A percentile compares a stretch with the other conserved stretches of the same genome.
These are phyloP conservation scores for Alternaria ethzedia DNA, from an alignment of 2,329 filamentous ascomycete species.

Conservation along the genomic window DNA sequence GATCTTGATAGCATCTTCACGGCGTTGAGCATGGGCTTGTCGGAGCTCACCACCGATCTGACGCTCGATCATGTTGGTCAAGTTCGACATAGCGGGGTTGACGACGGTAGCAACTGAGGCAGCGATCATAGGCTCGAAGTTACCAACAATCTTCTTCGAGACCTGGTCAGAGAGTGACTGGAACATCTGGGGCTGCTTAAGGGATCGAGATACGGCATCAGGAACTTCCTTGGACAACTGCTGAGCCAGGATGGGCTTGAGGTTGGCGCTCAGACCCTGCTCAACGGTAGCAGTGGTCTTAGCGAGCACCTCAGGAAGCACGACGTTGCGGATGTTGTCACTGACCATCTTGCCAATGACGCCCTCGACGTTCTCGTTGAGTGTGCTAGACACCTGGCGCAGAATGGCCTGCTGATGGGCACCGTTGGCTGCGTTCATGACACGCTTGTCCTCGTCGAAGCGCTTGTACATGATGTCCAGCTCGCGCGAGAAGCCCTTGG, in stretches of 20 bases:
- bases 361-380: slow-evolving; percentile 75
- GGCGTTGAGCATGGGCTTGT: slow-evolving; percentile 59
- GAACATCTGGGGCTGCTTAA: slow-evolving; percentile 77
- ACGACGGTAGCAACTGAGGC: slow-evolving; percentile 64
- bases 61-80: slow-evolving; percentile 72
- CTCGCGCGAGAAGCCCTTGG: slow-evolving; percentile 54
- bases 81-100: slow-evolving; percentile 69
- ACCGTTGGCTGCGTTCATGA: slow-evolving; percentile 66
- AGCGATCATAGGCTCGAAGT: slow-evolving; percentile 71
- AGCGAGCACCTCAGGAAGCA: slow-evolving; percentile 76
- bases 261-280: slow-evolving; percentile 71
- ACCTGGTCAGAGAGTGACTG: slow-evolving; percentile 76
- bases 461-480: slow-evolving; percentile 64
- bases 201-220: slow-evolving; percentile 66
- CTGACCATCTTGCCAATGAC: slow-evolving; percentile 79
- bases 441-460: slow-evolving; percentile 72
- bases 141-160: slow-evolving; percentile 67
- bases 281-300: slow-evolving; percentile 72
- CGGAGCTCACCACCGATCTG: slow-evolving; percentile 60
- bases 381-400: slow-evolving; percentile 69
- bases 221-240: slow-evolving; percentile 78
- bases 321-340: slow-evolving; percentile 73
- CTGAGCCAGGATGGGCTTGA: slow-evolving; percentile 71
- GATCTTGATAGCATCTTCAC: slow-evolving; percentile 68
- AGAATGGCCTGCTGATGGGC: slow-evolving; percentile 75